Evolutionary conservation across 2,329 filamentous ascomycete species (phyloP), one percentile per base, ranked within the genome.

Genomic region (Lanzia echinophila): DNA sequence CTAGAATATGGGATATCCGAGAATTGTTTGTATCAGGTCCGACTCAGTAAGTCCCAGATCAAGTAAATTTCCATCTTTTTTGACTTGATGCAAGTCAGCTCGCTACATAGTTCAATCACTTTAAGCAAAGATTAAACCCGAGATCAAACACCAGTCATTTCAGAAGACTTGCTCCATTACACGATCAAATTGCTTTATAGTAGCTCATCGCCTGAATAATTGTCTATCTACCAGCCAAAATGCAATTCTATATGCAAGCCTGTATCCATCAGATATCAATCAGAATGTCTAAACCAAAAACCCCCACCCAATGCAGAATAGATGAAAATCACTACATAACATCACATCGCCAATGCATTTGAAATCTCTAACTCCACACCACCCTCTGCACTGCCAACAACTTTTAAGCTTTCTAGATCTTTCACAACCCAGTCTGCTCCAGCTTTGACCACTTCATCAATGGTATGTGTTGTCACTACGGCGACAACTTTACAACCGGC

Each of bases 381-480:
- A 66, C 32, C 76, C 75, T 59, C 77, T 69, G 38, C 38, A 10
- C 48, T 52, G 12, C 69, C 68, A 48, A 78, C 72, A 65, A 87
- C 69, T 55, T 68, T 76, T 47, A 88, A 73, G 65, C 81, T 85
- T 54, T 73, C 72, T 73, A 88, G 72, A 69, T 89, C 83, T 65
- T 75, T 72, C 47, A 88, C 80, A 58, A 88, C 80, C 77, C 82
- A 87, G 69, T 88, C 84, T 44, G 86, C 82, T 0, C 82, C 82
- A 6, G 84, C 83, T 55, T 77, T 78, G 59, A 74, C 71, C 41
- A 87, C 69, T 67, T 84, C 75, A 57, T 76, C 74, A 46, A 84
- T 70, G 20, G 73, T 75, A 70, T 89, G 85, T 39, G 81, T 86
- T 41, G 84, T 88, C 50, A 79, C 74, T 53, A 89, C 69, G 31